Conservation (phyloP, 495 filamentous ascomycete species). For the Bacidia gigantensis region DNA sequence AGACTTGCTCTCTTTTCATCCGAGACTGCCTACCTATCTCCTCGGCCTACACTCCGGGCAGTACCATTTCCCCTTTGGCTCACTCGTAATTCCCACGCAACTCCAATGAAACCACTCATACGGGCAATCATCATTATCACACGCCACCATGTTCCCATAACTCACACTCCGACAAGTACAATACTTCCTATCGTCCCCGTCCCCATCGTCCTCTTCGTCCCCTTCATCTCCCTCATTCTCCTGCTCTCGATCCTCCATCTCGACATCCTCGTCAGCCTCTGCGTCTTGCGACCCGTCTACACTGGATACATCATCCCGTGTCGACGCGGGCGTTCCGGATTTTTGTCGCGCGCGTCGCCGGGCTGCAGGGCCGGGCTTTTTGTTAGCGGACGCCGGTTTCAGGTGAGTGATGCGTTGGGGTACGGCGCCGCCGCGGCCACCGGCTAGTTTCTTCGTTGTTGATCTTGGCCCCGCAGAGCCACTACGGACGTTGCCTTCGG, state of each 20-base stretch:
- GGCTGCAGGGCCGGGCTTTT: slow-evolving; percentile 25
- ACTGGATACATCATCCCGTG: slow-evolving; percentile 9
- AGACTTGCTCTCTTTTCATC: too few species aligned
- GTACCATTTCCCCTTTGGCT: slow-evolving; percentile 86
- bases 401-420: slow-evolving; percentile 47
- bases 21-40: slow-evolving; percentile 15
- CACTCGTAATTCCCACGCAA: slow-evolving; percentile 78
- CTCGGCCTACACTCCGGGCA: slow-evolving; percentile 71
- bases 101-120: slow-evolving; percentile 99
- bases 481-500: slow-evolving; percentile 20
- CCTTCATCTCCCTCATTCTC: slow-evolving; percentile 39
- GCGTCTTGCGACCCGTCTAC: slow-evolving; percentile 13
- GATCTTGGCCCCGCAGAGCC: slow-evolving; percentile 15
- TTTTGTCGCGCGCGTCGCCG: slow-evolving; percentile 34
- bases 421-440: slow-evolving; percentile 62
- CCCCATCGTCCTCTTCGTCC: slow-evolving; percentile 66
- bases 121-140: slow-evolving; percentile 83
- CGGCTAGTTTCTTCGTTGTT: slow-evolving; percentile 18
- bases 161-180: slow-evolving; percentile 86
- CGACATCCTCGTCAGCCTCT: slow-evolving; percentile 30
- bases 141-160: slow-evolving; percentile 96
- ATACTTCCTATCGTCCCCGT: slow-evolving; percentile 80
- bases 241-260: slow-evolving; percentile 12
- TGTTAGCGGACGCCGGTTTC: slow-evolving; percentile 31
- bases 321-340: slow-evolving; percentile 19